Percentiles rank a stretch among this genome's conserved stretches.
Evolutionary conservation across 139 green algal genomes (phyloP).

Genomic region (Asterochloris sp.): DNA sequence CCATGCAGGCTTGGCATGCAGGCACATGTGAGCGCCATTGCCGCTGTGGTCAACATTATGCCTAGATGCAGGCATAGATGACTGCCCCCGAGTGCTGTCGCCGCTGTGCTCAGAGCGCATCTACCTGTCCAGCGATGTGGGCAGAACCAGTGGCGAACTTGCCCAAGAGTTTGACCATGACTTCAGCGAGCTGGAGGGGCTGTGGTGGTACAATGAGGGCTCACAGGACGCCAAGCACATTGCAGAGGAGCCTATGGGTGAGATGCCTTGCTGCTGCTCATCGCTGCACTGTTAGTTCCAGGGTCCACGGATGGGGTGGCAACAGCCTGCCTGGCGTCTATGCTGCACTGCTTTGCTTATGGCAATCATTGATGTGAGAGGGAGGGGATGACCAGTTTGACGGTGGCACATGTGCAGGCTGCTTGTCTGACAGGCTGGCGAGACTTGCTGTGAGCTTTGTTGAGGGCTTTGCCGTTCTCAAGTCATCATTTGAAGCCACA

Average conservation of each 20-base stretch:
- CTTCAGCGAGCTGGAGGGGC: background rate
- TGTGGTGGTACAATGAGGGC: slow-evolving; percentile 4
- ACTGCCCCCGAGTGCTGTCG: slow-evolving; percentile 30
- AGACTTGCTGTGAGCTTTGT: too few species aligned
- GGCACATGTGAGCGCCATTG: too few species aligned
- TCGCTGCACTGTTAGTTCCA: background rate
- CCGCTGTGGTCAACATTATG: too few species aligned
- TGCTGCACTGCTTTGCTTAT: too few species aligned
- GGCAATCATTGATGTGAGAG: too few species aligned
- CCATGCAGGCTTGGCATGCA: too few species aligned
- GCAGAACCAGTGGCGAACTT: slow-evolving; percentile 15
- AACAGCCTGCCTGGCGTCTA: background rate
- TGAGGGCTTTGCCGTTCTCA: background rate
- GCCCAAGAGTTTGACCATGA: background rate
- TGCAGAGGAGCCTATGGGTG: background rate
- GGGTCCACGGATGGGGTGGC: background rate
- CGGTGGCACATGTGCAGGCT: background rate
- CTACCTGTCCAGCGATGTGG: slow-evolving; percentile 56
- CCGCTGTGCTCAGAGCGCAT: slow-evolving; percentile 52
- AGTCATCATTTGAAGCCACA: background rate
- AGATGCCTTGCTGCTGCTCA: too few species aligned
- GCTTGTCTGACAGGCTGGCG: background rate
- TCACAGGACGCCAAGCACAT: background rate
- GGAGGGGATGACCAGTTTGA: too few species aligned
- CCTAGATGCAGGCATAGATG: background rate